Percentiles rank a stretch among this genome's conserved stretches.
Evolutionary conservation across 73 alveolate species (phyloP).

Genomic region (Halteria grandinella): DNA sequence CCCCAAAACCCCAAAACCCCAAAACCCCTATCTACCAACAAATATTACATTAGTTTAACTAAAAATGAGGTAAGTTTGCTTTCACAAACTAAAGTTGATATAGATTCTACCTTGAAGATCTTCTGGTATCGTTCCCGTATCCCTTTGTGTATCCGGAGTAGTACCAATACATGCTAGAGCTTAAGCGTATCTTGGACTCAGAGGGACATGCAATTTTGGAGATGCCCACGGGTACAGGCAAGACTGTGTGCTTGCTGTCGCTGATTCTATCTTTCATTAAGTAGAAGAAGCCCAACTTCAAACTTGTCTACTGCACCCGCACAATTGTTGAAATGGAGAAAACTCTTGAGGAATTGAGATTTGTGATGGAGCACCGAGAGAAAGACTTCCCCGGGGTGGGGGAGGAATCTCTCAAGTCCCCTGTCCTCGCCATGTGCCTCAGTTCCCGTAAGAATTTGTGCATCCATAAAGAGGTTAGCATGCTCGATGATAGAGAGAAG

Average conservation of each 20-base stretch:
- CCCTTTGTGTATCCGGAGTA: conserved; percentile 80
- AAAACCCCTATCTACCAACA: too few species aligned
- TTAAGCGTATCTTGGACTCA: conserved; percentile 72
- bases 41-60: too few species aligned
- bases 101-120: conserved; percentile 71
- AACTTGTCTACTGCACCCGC: conserved; percentile 87
- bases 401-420: conserved; percentile 11
- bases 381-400: conserved; percentile 59
- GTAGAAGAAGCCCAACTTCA: conserved; percentile 64
- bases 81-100: neutral
- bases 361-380: conserved; percentile 64
- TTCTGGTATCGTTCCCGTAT: conserved; percentile 77
- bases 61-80: neutral
- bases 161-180: conserved; percentile 75
- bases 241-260: conserved; percentile 83
- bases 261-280: conserved; percentile 68
- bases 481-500: conserved; percentile 75
- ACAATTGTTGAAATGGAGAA: conserved; percentile 91
- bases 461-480: conserved; percentile 77
- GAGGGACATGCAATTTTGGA: conserved; percentile 87
- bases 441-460: conserved; percentile 79
- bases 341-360: conserved; percentile 79
- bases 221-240: conserved; percentile 95
- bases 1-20: too few species aligned
- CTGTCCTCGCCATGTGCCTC: conserved; percentile 49